Conservation (phyloP, 1,139 yeast species). For the Saccharomyces hybrid region DNA sequence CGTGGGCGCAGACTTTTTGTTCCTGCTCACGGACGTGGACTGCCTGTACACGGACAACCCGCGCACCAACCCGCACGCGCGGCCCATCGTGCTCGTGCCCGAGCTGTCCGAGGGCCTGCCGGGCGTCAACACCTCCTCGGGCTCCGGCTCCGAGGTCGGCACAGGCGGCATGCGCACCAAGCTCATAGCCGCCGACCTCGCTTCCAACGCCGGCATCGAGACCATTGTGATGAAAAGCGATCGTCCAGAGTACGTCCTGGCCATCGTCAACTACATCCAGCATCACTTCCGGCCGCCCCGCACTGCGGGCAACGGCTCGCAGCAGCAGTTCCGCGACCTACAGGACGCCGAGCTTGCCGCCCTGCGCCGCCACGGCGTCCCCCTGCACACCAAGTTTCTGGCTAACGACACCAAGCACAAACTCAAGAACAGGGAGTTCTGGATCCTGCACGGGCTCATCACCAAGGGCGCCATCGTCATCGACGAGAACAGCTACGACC, state of each 20-base stretch:
- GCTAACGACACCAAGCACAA: slow-evolving; percentile 55
- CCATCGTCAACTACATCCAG: slow-evolving; percentile 61
- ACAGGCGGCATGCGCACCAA: slow-evolving; percentile 98
- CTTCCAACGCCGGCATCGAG: slow-evolving; percentile 85
- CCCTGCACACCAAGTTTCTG: slow-evolving; percentile 80
- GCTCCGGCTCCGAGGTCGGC: slow-evolving; percentile 73
- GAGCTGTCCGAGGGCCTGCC: slow-evolving; percentile 51
- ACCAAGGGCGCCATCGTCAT: slow-evolving; percentile 68
- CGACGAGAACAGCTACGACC: slow-evolving; percentile 66
- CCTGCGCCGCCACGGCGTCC: slow-evolving; percentile 39
- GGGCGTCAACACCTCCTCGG: slow-evolving; percentile 65
- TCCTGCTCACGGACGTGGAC: slow-evolving; percentile 87
- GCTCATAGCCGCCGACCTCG: slow-evolving; percentile 87
- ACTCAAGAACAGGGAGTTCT: slow-evolving; percentile 70
- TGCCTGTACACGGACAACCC: slow-evolving; percentile 90
- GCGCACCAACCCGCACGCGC: slow-evolving; percentile 68
- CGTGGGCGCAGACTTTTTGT: slow-evolving; percentile 84
- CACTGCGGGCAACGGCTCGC: neutral
- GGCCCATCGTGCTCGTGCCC: slow-evolving; percentile 72
- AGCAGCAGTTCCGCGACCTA: slow-evolving; percentile 38
- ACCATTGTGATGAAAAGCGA: slow-evolving; percentile 75
- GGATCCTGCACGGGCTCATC: slow-evolving; percentile 84
- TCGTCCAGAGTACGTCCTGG: slow-evolving; percentile 62
- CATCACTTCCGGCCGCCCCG: neutral
- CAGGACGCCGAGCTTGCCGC: slow-evolving; percentile 28